phyloP scores from a whole-genome alignment of 176 grass and related monocot species.

The Paspalum notatum region DNA sequence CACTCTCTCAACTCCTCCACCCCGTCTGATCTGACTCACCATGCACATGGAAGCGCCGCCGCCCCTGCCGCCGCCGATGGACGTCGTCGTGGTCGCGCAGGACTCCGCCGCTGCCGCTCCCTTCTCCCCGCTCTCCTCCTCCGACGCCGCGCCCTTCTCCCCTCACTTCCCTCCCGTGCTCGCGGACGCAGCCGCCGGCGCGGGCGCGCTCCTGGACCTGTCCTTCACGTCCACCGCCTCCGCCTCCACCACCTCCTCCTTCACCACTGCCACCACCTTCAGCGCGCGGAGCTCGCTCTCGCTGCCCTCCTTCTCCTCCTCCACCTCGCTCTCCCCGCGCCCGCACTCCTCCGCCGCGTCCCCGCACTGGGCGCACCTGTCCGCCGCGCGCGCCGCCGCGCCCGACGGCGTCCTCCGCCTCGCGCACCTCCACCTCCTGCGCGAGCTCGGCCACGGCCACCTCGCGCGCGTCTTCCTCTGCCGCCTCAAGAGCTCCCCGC shows the following conservation, averaged over 20 bases:
- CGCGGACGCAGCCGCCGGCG: neutral
- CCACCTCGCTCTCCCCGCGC: constrained; percentile 59
- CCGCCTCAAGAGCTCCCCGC: constrained; percentile 66
- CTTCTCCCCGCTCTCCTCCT: constrained; percentile 44
- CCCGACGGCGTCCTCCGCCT: constrained; percentile 78
- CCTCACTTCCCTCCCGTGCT: constrained; percentile 37
- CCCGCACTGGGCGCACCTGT: constrained; percentile 66
- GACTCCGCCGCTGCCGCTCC: constrained; percentile 16
- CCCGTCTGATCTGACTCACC: neutral
- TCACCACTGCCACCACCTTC: constrained; percentile 77
- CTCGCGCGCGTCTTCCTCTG: constrained; percentile 90
- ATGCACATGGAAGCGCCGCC: constrained; percentile 44
- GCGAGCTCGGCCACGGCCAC: constrained; percentile 79
- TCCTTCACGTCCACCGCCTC: constrained; percentile 85
- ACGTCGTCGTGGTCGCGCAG: neutral
- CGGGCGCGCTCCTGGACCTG: constrained; percentile 48
- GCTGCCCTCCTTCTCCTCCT: constrained; percentile 75
- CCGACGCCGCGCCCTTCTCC: constrained; percentile 14
- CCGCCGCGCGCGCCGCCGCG: constrained; percentile 46
- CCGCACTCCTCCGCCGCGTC: constrained; percentile 67
- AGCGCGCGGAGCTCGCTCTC: constrained; percentile 81
- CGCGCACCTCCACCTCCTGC: constrained; percentile 71
- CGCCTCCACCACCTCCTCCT: constrained; percentile 56
- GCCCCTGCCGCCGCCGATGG: constrained; percentile 32
- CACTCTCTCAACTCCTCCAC: neutral